Conservation (phyloP, 1,284 basidiomycete species). For the Sanguinoderma infundibulare region DNA sequence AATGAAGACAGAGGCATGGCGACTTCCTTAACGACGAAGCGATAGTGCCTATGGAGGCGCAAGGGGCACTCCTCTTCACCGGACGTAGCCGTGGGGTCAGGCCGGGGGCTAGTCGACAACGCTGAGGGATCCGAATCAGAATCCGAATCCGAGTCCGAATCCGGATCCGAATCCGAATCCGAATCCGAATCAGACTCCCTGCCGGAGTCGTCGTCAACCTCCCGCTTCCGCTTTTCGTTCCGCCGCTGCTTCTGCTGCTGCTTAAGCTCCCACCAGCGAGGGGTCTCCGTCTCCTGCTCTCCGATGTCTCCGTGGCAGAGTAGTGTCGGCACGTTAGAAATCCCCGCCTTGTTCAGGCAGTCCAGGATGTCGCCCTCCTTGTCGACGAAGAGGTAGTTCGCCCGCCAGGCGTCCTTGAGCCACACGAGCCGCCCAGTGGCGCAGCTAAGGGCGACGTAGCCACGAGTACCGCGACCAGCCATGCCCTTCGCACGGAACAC, state of each 20-base stretch:
- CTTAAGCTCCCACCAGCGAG: neutral
- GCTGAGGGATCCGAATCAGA: no score
- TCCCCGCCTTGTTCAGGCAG: neutral
- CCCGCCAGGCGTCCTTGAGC: constrained; percentile 12
- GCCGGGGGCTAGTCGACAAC: no score
- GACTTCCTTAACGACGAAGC: neutral
- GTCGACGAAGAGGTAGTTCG: neutral
- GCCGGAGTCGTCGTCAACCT: neutral
- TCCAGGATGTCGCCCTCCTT: neutral
- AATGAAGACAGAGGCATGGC: neutral
- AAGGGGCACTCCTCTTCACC: neutral
- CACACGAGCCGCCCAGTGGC: neutral
- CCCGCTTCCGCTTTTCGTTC: neutral
- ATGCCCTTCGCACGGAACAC: neutral
- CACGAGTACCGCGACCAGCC: constrained; percentile 4
- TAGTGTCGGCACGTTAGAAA: neutral
- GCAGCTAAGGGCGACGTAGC: constrained; percentile 7
- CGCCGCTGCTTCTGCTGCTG: neutral
- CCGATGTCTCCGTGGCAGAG: constrained; percentile 6
- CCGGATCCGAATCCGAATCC: no score
- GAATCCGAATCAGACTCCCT: no score
- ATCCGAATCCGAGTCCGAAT: no score
- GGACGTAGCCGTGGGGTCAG: no score
- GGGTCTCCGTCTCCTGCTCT: neutral
- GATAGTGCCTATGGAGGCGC: neutral